These are phyloP conservation scores for Kodamaea kaohsiungensis DNA, from an alignment of 805 yeast species.

Conservation along the genomic window DNA sequence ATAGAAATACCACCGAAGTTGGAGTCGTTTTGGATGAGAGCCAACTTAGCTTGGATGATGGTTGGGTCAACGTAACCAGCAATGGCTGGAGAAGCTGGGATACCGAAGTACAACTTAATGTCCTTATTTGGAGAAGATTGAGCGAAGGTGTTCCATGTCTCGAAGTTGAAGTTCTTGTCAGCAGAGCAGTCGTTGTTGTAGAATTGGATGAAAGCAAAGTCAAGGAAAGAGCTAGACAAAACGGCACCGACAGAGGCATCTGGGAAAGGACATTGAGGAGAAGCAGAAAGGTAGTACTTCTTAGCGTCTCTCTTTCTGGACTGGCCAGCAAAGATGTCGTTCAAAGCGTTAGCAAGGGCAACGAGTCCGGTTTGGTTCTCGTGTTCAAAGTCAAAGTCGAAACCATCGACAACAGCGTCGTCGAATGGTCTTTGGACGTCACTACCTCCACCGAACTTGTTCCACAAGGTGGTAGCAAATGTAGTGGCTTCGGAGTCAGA, in stretches of 20 bases:
- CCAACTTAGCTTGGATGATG: slow-evolving; percentile 11
- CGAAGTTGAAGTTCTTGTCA: slow-evolving; percentile 51
- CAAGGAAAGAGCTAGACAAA: slow-evolving; percentile 56
- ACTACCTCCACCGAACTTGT: slow-evolving; percentile 28
- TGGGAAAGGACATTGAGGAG: slow-evolving; percentile 89
- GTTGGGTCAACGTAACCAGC: slow-evolving; percentile 19
- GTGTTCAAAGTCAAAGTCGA: slow-evolving; percentile 24
- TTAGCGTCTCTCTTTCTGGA: no score
- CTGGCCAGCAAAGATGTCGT: not conserved
- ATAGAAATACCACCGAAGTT: slow-evolving; percentile 38
- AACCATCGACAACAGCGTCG: slow-evolving; percentile 34
- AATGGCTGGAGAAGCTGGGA: slow-evolving; percentile 36
- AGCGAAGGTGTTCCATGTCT: slow-evolving; percentile 57
- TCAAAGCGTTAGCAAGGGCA: slow-evolving; percentile 14
- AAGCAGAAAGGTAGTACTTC: slow-evolving; percentile 71
- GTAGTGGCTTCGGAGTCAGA: slow-evolving; percentile 54
- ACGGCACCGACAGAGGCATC: slow-evolving; percentile 46
- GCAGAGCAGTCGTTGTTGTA: slow-evolving; percentile 79
- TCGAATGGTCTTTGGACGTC: slow-evolving; percentile 8
- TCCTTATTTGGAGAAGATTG: slow-evolving; percentile 49
- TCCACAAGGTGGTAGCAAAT: slow-evolving; percentile 48
- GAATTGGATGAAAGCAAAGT: slow-evolving; percentile 82
- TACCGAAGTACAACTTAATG: slow-evolving; percentile 34
- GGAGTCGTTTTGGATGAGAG: slow-evolving; percentile 16
- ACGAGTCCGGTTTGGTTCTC: slow-evolving; percentile 33